Evolutionary conservation across 495 filamentous ascomycete species (phyloP), one percentile per base, ranked within the genome.

Genomic region (Penicillium bialowiezense): DNA sequence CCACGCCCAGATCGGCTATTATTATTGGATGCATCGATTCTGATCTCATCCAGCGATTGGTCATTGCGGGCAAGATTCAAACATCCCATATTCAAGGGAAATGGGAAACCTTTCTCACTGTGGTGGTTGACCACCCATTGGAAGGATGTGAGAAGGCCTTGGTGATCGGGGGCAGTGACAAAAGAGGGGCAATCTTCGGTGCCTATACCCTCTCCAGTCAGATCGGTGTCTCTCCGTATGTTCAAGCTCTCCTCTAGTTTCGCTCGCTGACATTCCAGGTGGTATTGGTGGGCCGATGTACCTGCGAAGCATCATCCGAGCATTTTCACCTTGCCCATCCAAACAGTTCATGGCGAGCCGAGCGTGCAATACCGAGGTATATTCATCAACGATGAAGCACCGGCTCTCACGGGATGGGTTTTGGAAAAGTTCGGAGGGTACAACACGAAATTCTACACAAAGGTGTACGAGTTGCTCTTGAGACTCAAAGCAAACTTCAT

Each of bases 361-460:
- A 79, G 73, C 2, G 79, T 91, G 45, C 88, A 86, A 59, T 91
- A 88, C 64, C 77, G 87, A 5, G 87, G 86, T 8, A 81, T 91
- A 60, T 91, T 91, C 71, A 70, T 91, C 58, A 90, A 91, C 60
- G 87, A 90, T 48, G 86, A 91, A 55, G 81, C 84, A 43, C 87
- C 87, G 1, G 83, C 81, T 0, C 59, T 90, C 44, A 85, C 86
- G 0, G 82, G 82, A 48, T 91, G 83, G 83, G 77, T 89, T 21
- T 70, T 79, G 23, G 71, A 61, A n/a, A 78, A 76, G 34, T 81
- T 71, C 26, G 65, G 77, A 5, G 80, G 78, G 2, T 90, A 78
- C 52, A 80, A 80, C 21, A 70, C 74, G 15, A 75, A 78, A 12
- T 88, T 90, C 60, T 87, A 89, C 65, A 68, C 72, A 10, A 78